Evolutionary conservation across 306 rosid genomes (phyloP), one percentile per base, ranked within the genome.

Genomic region (Cucurbita pepo): DNA sequence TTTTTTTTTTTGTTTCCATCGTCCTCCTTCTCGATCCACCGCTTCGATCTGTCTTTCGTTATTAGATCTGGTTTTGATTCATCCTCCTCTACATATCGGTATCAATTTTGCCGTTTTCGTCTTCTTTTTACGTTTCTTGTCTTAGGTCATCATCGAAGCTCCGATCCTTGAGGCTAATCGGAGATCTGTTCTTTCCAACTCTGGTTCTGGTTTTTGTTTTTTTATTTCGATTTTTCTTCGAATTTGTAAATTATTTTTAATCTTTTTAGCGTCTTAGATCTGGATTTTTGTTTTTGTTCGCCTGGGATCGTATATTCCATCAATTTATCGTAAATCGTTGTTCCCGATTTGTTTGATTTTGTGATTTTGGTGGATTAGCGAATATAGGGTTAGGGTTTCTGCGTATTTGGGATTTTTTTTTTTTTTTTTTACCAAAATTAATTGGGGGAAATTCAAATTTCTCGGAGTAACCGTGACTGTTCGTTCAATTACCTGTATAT

Each of bases 361-460:
- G 65, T 45, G 11, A 52, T 67, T 76, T 41, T 77, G 40, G 75
- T 80, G 21, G 37, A 54, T 40, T 57, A 74, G 9, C 14, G 57
- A 74, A 77, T 74, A 81, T 87, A 80, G 88, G 92, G 86, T 85
- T 86, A 86, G 92, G 96, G 89, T 83, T 83, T 87, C 76, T n/a
- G 5, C 3, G 16, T 71, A 47, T 21, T 87, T 72, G 76, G 89
- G 92, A 81, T 77, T 81, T 85, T 83, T 57, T 37, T 21, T 71
- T 71, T 75, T 71, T 69, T 13, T 40, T 40, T 15, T 50, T 25
- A 30, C 76, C 66, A 45, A 87, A 85, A 69, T 82, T 43, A 37
- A 21, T 74, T n/a, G 76, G 81, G 89, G 30, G 58, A 64, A 81
- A 63, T 60, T 78, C 78, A 41, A 57, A 67, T 80, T 73, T 54